Percentiles rank a stretch among this genome's conserved stretches.
Conservation (phyloP, 345 rosid genomes). For the Syzygium aqueum region DNA sequence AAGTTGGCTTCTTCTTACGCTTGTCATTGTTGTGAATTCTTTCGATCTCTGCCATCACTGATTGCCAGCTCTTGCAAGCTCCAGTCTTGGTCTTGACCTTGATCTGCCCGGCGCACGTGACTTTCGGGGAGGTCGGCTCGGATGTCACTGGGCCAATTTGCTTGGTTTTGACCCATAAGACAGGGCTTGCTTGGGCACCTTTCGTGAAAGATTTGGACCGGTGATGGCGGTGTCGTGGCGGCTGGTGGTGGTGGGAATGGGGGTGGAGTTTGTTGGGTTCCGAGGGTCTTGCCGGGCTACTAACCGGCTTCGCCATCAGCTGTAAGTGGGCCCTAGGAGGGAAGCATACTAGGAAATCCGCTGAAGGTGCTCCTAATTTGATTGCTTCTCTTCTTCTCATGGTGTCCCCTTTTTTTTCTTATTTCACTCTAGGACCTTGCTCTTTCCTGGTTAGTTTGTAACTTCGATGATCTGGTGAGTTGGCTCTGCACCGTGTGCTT, state of each 20-base stretch:
- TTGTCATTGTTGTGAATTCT: slow-evolving; percentile 14
- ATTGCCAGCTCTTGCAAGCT: slow-evolving; percentile 54
- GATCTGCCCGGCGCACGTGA: slow-evolving; percentile 93
- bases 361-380: slow-evolving; percentile 36
- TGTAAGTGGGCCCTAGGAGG: slow-evolving; percentile 68
- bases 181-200: slow-evolving; percentile 41
- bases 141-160: slow-evolving; percentile 40
- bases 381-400: slow-evolving; percentile 69
- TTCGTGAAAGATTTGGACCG: slow-evolving; percentile 24
- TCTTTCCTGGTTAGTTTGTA: background rate
- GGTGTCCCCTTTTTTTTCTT: slow-evolving; percentile 1
- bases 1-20: slow-evolving; percentile 10
- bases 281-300: slow-evolving; percentile 55
- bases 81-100: slow-evolving; percentile 54
- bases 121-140: slow-evolving; percentile 88
- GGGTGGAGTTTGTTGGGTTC: slow-evolving; percentile 33
- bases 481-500: slow-evolving; percentile 1
- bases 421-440: background rate
- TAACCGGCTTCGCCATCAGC: slow-evolving; percentile 60
- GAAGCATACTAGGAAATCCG: slow-evolving; percentile 79
- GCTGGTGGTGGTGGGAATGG: slow-evolving; percentile 13
- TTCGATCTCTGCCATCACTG: slow-evolving; percentile 27
- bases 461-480: slow-evolving; percentile 13
- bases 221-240: slow-evolving; percentile 4
- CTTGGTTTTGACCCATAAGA: slow-evolving; percentile 54